These are phyloP conservation scores for Clavulina sp. DNA, from an alignment of 768 basidiomycete species.

Conservation along the genomic window DNA sequence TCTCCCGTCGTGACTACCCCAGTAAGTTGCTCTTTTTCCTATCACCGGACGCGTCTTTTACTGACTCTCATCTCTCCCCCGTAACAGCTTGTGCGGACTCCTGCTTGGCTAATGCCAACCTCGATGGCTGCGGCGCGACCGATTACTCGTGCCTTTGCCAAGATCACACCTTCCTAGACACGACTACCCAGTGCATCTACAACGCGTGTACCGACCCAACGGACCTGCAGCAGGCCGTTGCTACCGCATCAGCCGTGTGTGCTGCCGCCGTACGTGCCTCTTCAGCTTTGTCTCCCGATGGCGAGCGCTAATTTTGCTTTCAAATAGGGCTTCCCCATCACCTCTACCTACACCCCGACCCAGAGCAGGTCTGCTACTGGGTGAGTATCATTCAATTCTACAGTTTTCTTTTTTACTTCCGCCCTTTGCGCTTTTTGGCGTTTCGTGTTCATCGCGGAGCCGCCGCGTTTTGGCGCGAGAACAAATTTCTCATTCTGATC, in stretches of 20 bases:
- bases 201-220: constrained; percentile 32
- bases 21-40: not conserved
- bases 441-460: too few relatives aligned
- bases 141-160: constrained; percentile 46
- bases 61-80: not conserved
- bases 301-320: not conserved
- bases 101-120: constrained; percentile 3
- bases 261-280: not conserved
- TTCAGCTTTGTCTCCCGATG: not conserved
- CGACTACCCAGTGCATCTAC: constrained; percentile 32
- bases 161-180: constrained; percentile 11
- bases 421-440: too few relatives aligned
- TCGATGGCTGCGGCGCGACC: constrained; percentile 27
- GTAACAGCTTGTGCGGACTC: constrained; percentile 1
- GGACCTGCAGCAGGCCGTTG: constrained; percentile 23
- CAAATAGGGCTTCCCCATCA: constrained; percentile 37
- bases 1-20: constrained; percentile 12
- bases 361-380: not conserved
- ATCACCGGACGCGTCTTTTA: not conserved
- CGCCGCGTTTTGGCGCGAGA: too few relatives aligned
- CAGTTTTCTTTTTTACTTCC: not conserved
- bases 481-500: too few relatives aligned
- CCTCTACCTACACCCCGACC: constrained; percentile 13
- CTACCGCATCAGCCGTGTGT: constrained; percentile 12
- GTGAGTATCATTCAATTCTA: not conserved